Base-by-base conservation (phyloP, 177 flowering plant genomes). In the Vitis hybrid region DNA sequence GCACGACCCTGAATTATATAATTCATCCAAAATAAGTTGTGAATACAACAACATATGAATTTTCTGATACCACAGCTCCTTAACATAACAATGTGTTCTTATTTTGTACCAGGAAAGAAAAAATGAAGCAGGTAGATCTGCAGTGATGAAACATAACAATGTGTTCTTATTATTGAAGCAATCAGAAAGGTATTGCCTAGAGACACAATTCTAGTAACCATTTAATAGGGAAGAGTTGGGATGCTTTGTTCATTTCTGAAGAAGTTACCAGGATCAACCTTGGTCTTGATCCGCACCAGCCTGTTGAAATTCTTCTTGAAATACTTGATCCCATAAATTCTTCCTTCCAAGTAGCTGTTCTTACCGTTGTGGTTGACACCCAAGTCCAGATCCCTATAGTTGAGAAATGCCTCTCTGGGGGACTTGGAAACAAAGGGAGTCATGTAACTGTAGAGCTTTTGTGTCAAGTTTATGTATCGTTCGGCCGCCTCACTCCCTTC, bases 231-330 rank as follows among this genome's bases (percentile, higher is more conserved):
- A 53, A 60, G 69, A 59, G 75, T 58, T 0, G 89, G 89, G 50
- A 84, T 80, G 60, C 86, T 84, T 48, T 86, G 89, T 56, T 84
- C 89, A 69, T 82, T 74, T 52, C 81, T 74, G 51, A 84, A 86
- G 70, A 84, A 78, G 57, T 84, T 80, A 15, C 10, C 61, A 26
- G 87, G 86, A 80, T 86, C 89, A 18, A 76, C 83, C 57, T n/a
- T 72, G 1, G 77, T 81, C 75, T 86, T 86, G n/a, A 84, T 72
- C 10, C 72, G 22, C 58, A 78, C 87, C 70, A 86, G 65, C 56
- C 86, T 70, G 1, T 81, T 14, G 61, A 78, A 86, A 56, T 86
- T 86, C 0, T 19, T 62, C 66, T 62, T 65, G 56, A 81, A 85
- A 56, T 85, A 83, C 69, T 69, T 77, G 2, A 58, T 18, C 45